Percentiles rank a stretch among this genome's conserved stretches.
These are phyloP conservation scores for Chlorella sorokiniana DNA, from an alignment of 139 green algal genomes.

Conservation along the genomic window DNA sequence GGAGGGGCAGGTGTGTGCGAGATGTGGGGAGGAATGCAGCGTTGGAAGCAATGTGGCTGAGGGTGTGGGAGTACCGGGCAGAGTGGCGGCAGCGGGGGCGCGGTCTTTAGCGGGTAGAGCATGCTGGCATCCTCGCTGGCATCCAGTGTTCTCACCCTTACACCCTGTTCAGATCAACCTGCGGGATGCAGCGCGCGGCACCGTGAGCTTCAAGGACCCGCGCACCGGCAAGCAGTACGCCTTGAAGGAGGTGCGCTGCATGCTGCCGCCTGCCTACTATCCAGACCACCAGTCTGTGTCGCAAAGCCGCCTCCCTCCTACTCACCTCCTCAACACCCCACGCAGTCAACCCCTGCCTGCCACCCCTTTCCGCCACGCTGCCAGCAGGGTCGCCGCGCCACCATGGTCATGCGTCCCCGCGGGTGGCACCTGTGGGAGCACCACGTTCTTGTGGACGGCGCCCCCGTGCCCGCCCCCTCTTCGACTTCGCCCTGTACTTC, in stretches of 20 bases:
- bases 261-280: slow-evolving; percentile 18
- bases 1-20: slow-evolving; percentile 23
- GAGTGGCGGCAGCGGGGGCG: too few species aligned
- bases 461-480: slow-evolving; percentile 63
- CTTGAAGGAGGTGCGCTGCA: slow-evolving; percentile 47
- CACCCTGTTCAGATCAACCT: slow-evolving; percentile 25
- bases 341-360: neutral
- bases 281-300: neutral
- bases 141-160: neutral
- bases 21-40: neutral
- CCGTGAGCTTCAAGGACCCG: slow-evolving; percentile 64
- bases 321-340: neutral
- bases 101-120: too few species aligned
- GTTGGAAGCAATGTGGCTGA: neutral
- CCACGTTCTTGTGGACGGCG: slow-evolving; percentile 83
- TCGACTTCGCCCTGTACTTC: slow-evolving; percentile 92
- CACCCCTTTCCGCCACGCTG: neutral
- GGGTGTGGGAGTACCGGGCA: neutral
- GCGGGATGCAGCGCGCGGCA: slow-evolving; percentile 37
- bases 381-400: slow-evolving; percentile 1
- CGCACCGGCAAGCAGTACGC: slow-evolving; percentile 73
- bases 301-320: too few species aligned
- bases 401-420: slow-evolving; percentile 29
- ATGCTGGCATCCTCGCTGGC: neutral
- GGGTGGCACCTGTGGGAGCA: slow-evolving; percentile 87